Base-by-base conservation (phyloP, 2,329 filamentous ascomycete species). In the Diaporthe sp. region DNA sequence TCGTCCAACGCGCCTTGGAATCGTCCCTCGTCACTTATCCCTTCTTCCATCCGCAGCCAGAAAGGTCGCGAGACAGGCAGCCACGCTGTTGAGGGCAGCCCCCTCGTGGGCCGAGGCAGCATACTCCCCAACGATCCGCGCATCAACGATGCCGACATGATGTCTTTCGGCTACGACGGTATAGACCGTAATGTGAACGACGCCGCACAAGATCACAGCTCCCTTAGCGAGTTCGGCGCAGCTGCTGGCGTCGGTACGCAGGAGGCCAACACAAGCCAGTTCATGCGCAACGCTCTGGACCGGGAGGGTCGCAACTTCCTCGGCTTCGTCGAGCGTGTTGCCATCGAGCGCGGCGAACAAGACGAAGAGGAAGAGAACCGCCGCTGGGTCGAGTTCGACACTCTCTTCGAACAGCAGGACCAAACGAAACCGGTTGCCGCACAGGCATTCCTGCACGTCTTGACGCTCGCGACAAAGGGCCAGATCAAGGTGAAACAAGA, bases 391-490 rank as follows among this genome's bases (percentile, higher is more conserved):
- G 84, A 88, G 0, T 97, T 98, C 80, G 90, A 92, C 60, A 85
- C 91, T 66, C 84, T 98, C 13, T 90, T 97, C 58, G 87, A 90
- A n/a, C 88, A 91, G 0, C 80, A 80, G 13, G 83, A 86, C 61
- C 84, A 85, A 55, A 90, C 89, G 40, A 88, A 86, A 47, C 85
- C 90, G 40, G 91, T 95, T 17, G 94, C 93, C 12, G 92, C 93
- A 2, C 93, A 95, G 81, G 94, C 92, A 0, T 93, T 95, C 80
- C 90, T 93, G 84, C 94, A 97, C 81, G 87, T 94, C 2, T 88
- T 97, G 19, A 87, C 89, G 15, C 87, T 97, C 57, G 92, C 90
- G 8, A 95, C 91, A 2, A 94, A 92, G 82, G 88, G 88, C 2
- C 82, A 89, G 72, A 84, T 96, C 58, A 81, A 84, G 25, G 90